Conservation (phyloP, 208 protist genomes). For the Plasmodiophora brassicae region DNA sequence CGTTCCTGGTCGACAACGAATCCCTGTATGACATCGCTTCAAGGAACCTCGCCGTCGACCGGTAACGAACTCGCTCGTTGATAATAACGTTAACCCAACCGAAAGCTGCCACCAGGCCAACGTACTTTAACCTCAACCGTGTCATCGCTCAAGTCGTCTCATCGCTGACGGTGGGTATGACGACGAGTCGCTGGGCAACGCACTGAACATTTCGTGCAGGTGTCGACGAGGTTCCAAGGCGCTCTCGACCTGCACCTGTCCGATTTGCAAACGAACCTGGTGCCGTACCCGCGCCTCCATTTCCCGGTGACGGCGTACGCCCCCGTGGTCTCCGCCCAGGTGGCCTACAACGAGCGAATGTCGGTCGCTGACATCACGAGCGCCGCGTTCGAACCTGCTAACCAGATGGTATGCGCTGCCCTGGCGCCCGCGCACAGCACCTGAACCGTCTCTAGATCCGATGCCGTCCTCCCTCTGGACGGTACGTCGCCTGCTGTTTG, state of each 20-base stretch:
- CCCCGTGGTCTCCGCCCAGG: constrained; percentile 78
- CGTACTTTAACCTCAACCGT: constrained; percentile 90
- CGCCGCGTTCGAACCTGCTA: constrained; percentile 81
- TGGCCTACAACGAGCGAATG: constrained; percentile 80
- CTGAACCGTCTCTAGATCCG: constrained; percentile 58
- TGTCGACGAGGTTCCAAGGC: constrained; percentile 75
- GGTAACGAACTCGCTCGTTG: constrained; percentile 58
- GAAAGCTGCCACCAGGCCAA: constrained; percentile 54
- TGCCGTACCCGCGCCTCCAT: constrained; percentile 93
- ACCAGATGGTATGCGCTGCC: constrained; percentile 69
- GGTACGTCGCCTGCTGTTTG: constrained; percentile 93
- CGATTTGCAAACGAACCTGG: constrained; percentile 94
- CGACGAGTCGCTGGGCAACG: neutral
- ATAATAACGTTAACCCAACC: neutral
- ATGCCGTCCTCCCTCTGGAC: constrained; percentile 87
- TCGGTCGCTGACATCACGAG: constrained; percentile 83
- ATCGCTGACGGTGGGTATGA: constrained; percentile 79
- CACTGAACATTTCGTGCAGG: neutral
- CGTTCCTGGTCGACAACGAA: constrained; percentile 90
- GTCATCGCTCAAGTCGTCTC: constrained; percentile 88
- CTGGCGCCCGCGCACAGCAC: neutral
- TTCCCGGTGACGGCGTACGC: constrained; percentile 87
- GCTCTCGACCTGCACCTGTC: constrained; percentile 89
- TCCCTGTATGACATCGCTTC: constrained; percentile 86
- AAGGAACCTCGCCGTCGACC: constrained; percentile 80